Evolutionary conservation across 2,329 filamentous ascomycete species (phyloP), one percentile per base, ranked within the genome.

Genomic region (Fusarium buxicola): DNA sequence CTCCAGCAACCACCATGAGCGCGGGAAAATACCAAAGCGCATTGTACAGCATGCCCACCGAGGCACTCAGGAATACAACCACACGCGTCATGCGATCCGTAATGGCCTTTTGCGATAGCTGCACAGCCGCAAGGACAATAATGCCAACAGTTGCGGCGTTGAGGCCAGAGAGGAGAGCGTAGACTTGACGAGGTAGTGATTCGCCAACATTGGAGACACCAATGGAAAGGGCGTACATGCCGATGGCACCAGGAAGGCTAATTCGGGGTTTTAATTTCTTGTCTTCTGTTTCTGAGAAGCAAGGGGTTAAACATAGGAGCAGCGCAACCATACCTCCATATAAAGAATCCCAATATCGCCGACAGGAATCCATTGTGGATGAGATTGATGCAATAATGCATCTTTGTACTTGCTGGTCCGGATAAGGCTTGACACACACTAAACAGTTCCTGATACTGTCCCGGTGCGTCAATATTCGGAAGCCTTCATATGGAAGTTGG

Each of bases 11-110:
- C n/a, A 50, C 16, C 0, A 60, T 56, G 0, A 92, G 70, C 0
- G 86, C 68, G 0, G 90, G 90, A 40, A 92, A 92, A 64, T 90
- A 93, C 90, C 90, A 93, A 0, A 92, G 75, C 0, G 89, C 85
- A 45, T 87, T 91, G 66, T 92, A 92, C 44, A 90, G 79, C 63
- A 92, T 75, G 0, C 89, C 90, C 0, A 88, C 89, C 8, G 83
- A 80, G 1, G 80, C 90, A 4, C 84, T 84, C 7, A 88, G 68
- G 11, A 91, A 88, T 0, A 92, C 86, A 2, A 92, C 65, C 0
- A 88, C 76, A 2, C 89, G 78, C 0, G 89, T 88, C 4, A 90
- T 43, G 16, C 79, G 79, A 69, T 92, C 89, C 0, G 83, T 87
- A 51, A 92, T 88, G 0, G 89, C 84, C 63, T 91, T 91, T 12